Percentiles rank a stretch among this genome's conserved stretches.
phyloP scores from a whole-genome alignment of 108 stramenopile genomes.

The Schizochytrium sp. region DNA sequence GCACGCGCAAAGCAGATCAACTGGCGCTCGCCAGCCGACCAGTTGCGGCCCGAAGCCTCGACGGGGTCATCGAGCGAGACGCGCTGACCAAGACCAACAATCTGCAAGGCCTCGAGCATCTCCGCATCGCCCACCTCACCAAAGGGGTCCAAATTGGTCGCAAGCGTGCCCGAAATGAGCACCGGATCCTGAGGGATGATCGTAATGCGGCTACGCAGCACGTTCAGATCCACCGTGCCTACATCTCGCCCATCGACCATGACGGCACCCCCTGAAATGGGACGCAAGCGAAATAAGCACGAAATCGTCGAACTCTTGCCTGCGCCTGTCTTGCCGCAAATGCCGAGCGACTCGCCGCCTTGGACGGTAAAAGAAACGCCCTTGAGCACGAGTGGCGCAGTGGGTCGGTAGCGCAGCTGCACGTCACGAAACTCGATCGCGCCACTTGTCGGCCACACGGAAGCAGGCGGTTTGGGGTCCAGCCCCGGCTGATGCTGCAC shows the following conservation, averaged over 20 bases:
- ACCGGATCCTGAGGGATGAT: slow-evolving; percentile 89
- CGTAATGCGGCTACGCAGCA: slow-evolving; percentile 63
- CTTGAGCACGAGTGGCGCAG: slow-evolving; percentile 73
- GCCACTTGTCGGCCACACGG: slow-evolving; percentile 64
- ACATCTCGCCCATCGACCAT: slow-evolving; percentile 76
- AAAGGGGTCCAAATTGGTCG: slow-evolving; percentile 87
- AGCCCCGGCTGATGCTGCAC: not conserved
- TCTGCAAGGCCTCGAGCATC: slow-evolving; percentile 46
- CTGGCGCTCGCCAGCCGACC: slow-evolving; percentile 41
- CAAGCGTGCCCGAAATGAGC: slow-evolving; percentile 76
- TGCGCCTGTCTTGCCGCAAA: slow-evolving; percentile 64
- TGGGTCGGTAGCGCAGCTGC: slow-evolving; percentile 67
- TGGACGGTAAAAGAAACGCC: slow-evolving; percentile 64
- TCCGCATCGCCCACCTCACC: slow-evolving; percentile 29
- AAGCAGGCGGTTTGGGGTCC: not conserved
- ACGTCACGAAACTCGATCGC: slow-evolving; percentile 57
- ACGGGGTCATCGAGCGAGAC: slow-evolving; percentile 27
- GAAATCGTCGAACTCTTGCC: slow-evolving; percentile 64
- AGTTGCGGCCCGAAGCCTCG: slow-evolving; percentile 38
- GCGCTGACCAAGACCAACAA: slow-evolving; percentile 6
- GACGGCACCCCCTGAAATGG: slow-evolving; percentile 66
- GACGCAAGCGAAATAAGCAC: slow-evolving; percentile 64
- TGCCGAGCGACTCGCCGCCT: slow-evolving; percentile 61
- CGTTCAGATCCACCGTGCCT: slow-evolving; percentile 65
- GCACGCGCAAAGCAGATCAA: slow-evolving; percentile 54